Evolutionary conservation across 176 grass and related monocot species (phyloP), one percentile per base, ranked within the genome.

Genomic region (Rhynchospora pubera): DNA sequence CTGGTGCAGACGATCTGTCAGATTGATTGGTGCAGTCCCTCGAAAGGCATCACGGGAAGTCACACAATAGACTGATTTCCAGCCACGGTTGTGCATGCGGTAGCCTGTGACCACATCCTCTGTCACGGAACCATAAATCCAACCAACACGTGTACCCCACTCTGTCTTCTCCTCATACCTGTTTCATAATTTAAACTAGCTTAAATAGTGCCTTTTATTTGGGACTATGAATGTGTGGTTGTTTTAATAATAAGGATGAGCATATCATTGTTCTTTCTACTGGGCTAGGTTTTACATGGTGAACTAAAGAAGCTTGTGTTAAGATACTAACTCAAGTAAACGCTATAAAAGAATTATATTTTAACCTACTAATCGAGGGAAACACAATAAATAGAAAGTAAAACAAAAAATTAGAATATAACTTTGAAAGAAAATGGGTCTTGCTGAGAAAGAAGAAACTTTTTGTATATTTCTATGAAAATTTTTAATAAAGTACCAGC

Each of bases 41-140:
- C 95, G 90, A 85, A 98, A 98, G 56, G 92, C 90, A 66, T 98
- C 95, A 26, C 92, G 92, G 15, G 92, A 81, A 48, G 95, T 94
- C 46, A 98, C 95, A 75, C 95, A 98, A 87, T 98, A 98, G n/a
- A 98, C 89, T 0, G 95, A 98, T 86, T 90, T 93, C 95, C 95
- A 98, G 12, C 96, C 96, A 26, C 96, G 89, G 51, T 98, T 98
- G 67, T 98, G 96, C 96, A 94, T 98, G 14, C 92, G 89, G 79
- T 98, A 98, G 59, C 96, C 96, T 18, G 96, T 98, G 59, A 98
- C 92, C 65, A 98, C 96, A 26, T 98, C 96, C 68, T 98, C 96
- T 15, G 96, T 98, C 68, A 98, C 92, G 3, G 96, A 98, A 1
- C 96, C 92, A 52, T 98, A 94, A 71, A 98, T 98, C 96, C 96